Percentiles rank a stretch among this genome's conserved stretches.
Evolutionary conservation across 441 rosid species (phyloP).

Genomic region (Viola pubescens): DNA sequence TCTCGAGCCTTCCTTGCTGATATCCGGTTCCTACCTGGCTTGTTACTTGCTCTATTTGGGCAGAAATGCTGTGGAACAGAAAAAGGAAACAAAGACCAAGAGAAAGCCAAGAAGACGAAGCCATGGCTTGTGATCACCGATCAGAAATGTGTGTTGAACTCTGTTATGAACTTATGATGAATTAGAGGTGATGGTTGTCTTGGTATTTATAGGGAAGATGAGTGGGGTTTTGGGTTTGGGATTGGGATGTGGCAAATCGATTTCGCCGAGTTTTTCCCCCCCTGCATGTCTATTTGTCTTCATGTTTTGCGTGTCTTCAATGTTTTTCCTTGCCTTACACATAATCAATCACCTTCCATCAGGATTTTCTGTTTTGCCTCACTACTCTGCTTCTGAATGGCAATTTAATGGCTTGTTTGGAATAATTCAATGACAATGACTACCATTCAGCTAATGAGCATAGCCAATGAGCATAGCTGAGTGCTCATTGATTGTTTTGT

Average conservation of each 20-base stretch:
- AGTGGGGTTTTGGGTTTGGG: not conserved
- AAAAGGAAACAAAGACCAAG: constrained; percentile 25
- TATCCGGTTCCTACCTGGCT: not conserved
- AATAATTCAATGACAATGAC: too few species aligned
- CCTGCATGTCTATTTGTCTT: constrained; percentile 11
- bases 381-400: too few species aligned
- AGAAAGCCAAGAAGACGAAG: constrained; percentile 16
- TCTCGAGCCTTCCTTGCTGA: not conserved
- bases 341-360: too few species aligned
- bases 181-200: too few species aligned
- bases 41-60: constrained; percentile 18
- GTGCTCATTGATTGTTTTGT: too few species aligned
- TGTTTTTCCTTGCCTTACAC: constrained; percentile 9
- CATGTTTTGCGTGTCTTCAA: constrained; percentile 4
- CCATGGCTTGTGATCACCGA: constrained; percentile 2
- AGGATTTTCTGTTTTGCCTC: too few species aligned
- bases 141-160: not conserved
- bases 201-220: too few species aligned
- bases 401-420: too few species aligned
- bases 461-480: too few species aligned
- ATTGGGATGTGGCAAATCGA: constrained; percentile 11
- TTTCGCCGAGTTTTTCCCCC: not conserved
- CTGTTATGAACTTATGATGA: not conserved
- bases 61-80: constrained; percentile 22
- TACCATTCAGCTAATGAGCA: too few species aligned